Conservation (phyloP, 2,329 filamentous ascomycete species). For the Myrmaecium sp. region DNA sequence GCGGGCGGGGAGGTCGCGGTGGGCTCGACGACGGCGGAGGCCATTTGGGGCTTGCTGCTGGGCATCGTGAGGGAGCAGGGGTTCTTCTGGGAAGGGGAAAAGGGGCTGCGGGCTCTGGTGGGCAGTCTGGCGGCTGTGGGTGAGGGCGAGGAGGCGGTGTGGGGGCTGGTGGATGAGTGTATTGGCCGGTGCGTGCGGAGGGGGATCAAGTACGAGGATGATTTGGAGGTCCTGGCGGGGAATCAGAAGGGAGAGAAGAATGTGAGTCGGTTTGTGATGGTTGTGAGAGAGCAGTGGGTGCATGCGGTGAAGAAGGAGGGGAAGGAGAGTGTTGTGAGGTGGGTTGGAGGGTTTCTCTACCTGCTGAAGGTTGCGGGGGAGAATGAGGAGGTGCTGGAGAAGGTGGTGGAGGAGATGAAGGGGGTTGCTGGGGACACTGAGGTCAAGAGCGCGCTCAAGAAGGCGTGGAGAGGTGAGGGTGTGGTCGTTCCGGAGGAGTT, state of each 20-base stretch:
- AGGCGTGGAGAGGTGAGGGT: slow-evolving; percentile 18
- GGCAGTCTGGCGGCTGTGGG: too few relatives aligned
- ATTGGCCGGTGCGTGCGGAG: slow-evolving; percentile 56
- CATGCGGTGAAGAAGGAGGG: slow-evolving; percentile 26
- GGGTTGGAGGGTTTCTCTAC: slow-evolving; percentile 18
- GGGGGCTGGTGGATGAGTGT: slow-evolving; percentile 70
- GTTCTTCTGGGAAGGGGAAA: too few relatives aligned
- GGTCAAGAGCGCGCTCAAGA: too few relatives aligned
- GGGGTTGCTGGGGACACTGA: too few relatives aligned
- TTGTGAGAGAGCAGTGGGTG: slow-evolving; percentile 17
- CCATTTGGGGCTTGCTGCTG: too few relatives aligned
- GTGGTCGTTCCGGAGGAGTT: slow-evolving; percentile 18
- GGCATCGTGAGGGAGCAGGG: too few relatives aligned
- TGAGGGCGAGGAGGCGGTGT: slow-evolving; percentile 32
- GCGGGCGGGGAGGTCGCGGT: too few relatives aligned
- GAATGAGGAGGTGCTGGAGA: slow-evolving; percentile 12
- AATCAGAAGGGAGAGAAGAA: slow-evolving; percentile 11
- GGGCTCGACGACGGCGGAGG: too few relatives aligned
- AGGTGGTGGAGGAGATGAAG: slow-evolving; percentile 1
- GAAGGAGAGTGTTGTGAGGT: slow-evolving; percentile 14
- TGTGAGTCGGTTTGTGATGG: slow-evolving; percentile 2
- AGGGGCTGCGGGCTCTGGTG: too few relatives aligned
- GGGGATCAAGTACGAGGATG: slow-evolving; percentile 70
- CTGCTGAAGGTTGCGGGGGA: slow-evolving; percentile 20
- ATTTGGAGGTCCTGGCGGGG: slow-evolving; percentile 36